phyloP scores from a whole-genome alignment of 202 grass and related monocot genomes.

The Schoenoplectus tabernaemontani region DNA sequence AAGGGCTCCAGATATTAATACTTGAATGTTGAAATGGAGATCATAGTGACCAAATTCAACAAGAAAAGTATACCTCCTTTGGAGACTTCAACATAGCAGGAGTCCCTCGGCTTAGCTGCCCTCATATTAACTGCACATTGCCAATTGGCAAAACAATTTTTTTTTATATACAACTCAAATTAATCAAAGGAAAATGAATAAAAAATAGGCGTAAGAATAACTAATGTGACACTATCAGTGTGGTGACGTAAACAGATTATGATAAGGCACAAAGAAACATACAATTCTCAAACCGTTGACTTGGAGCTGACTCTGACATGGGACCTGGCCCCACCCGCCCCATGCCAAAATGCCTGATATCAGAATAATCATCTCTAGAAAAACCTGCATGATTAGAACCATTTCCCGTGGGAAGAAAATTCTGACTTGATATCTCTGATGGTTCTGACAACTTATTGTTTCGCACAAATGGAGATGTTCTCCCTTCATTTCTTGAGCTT shows the following conservation, averaged over 20 bases:
- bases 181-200: neutral
- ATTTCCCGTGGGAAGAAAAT: constrained; percentile 54
- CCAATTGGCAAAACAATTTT: constrained; percentile 11
- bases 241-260: constrained; percentile 14
- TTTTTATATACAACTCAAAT: neutral
- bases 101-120: constrained; percentile 69
- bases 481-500: constrained; percentile 21
- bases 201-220: constrained; percentile 18
- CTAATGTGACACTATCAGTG: constrained; percentile 17
- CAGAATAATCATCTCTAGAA: constrained; percentile 46
- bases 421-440: constrained; percentile 45
- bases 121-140: constrained; percentile 54
- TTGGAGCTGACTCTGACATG: constrained; percentile 42
- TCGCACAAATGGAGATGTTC: constrained; percentile 25
- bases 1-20: constrained; percentile 28
- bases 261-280: constrained; percentile 32
- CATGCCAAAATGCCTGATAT: constrained; percentile 27
- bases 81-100: constrained; percentile 74
- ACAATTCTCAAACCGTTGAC: constrained; percentile 59
- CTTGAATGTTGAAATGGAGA: constrained; percentile 19
- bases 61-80: constrained; percentile 61
- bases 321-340: constrained; percentile 32
- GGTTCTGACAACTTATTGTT: constrained; percentile 53
- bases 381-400: constrained; percentile 36
- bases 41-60: neutral